These are phyloP conservation scores for Suillus americanus DNA, from an alignment of 768 basidiomycete genomes.

Conservation along the genomic window DNA sequence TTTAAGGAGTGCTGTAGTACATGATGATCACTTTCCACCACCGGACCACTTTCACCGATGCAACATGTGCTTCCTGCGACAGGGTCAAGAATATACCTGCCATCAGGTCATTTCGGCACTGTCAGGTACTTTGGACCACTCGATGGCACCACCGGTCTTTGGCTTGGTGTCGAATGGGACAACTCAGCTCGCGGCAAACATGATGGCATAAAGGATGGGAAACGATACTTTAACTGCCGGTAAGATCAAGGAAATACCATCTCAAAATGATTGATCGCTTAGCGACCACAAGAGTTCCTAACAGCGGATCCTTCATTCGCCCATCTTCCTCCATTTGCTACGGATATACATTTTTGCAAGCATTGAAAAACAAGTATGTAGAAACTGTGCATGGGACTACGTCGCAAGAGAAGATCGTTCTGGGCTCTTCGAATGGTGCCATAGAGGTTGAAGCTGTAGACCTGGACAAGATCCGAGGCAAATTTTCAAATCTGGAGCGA, in stretches of 20 bases:
- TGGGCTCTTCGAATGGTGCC: constrained; percentile 80
- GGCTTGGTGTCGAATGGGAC: constrained; percentile 99
- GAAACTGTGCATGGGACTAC: constrained; percentile 54
- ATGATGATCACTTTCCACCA: neutral
- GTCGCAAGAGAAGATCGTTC: constrained; percentile 59
- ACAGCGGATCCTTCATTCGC: constrained; percentile 80
- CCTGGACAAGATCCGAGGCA: constrained; percentile 73
- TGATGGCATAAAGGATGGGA: constrained; percentile 76
- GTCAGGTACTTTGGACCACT: constrained; percentile 69
- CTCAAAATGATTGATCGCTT: constrained; percentile 12
- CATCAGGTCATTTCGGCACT: constrained; percentile 59
- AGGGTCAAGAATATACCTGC: constrained; percentile 55
- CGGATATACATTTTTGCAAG: constrained; percentile 72
- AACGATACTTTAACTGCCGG: constrained; percentile 78
- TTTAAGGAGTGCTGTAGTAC: neutral
- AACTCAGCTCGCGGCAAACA: constrained; percentile 83
- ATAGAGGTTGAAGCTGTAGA: constrained; percentile 88
- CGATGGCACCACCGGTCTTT: constrained; percentile 59
- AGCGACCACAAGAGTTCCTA: constrained; percentile 44
- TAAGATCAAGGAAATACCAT: constrained; percentile 31
- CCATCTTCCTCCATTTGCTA: constrained; percentile 54
- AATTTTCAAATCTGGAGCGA: constrained; percentile 61
- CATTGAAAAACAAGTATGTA: constrained; percentile 77
- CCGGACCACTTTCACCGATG: constrained; percentile 1
- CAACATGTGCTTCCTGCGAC: neutral